Conservation (phyloP, 495 filamentous ascomycete species). For the Cudoniella acicularis region DNA sequence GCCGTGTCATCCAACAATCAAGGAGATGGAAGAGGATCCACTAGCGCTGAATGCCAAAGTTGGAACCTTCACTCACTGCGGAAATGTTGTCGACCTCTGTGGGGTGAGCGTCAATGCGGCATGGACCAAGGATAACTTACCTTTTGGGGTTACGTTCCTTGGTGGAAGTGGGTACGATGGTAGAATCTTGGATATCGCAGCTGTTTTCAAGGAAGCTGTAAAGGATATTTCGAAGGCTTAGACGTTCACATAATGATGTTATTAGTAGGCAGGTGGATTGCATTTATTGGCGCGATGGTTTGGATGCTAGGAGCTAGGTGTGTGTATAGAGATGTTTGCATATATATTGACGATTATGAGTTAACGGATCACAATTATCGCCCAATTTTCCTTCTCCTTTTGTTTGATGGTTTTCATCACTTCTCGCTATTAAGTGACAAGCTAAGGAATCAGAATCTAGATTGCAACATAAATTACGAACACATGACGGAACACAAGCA, state of each 20-base stretch:
- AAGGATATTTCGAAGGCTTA: constrained; percentile 6
- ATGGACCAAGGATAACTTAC: constrained; percentile 36
- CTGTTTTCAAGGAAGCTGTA: constrained; percentile 43
- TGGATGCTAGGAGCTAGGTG: background rate
- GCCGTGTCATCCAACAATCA: constrained; percentile 55
- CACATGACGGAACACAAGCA: too few species aligned
- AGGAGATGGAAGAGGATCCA: constrained; percentile 53
- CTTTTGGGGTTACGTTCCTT: constrained; percentile 62
- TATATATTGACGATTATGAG: background rate
- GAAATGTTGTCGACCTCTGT: constrained; percentile 63
- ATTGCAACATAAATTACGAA: too few species aligned
- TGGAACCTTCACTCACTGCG: constrained; percentile 61
- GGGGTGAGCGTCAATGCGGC: constrained; percentile 56
- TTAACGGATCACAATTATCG: too few species aligned
- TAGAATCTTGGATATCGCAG: constrained; percentile 51
- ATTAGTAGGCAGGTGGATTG: background rate
- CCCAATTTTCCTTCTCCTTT: too few species aligned
- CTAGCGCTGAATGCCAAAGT: constrained; percentile 50
- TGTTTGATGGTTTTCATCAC: too few species aligned
- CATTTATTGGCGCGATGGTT: background rate
- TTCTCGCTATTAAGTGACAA: too few species aligned
- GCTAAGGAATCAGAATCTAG: too few species aligned
- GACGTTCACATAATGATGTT: background rate
- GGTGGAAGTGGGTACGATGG: constrained; percentile 53
- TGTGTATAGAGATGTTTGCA: background rate